These are phyloP conservation scores for Teunomyces atbi DNA, from an alignment of 805 yeast genomes.

Conservation along the genomic window DNA sequence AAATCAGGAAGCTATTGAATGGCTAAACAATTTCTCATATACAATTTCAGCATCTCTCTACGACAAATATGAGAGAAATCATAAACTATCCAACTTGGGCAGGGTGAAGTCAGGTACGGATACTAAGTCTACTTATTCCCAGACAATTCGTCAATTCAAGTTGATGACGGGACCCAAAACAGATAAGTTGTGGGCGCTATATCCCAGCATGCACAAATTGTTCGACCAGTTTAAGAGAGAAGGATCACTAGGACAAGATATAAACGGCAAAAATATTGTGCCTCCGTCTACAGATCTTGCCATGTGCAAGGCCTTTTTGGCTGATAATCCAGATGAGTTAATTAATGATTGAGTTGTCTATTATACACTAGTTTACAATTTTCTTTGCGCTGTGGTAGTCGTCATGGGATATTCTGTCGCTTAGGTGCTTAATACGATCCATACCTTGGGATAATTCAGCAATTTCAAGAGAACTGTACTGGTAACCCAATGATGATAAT, in stretches of 20 bases:
- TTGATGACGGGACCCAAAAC: slow-evolving; percentile 54
- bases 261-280: slow-evolving; percentile 44
- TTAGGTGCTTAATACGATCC: slow-evolving; percentile 37
- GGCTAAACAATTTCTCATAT: slow-evolving; percentile 58
- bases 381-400: slow-evolving; percentile 51
- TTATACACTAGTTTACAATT: slow-evolving; percentile 22
- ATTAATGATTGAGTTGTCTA: slow-evolving; percentile 13
- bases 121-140: slow-evolving; percentile 43
- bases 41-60: slow-evolving; percentile 52
- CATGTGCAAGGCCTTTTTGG: slow-evolving; percentile 46
- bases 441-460: slow-evolving; percentile 34
- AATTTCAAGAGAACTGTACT: slow-evolving; percentile 46
- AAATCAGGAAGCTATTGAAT: slow-evolving; percentile 44
- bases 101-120: slow-evolving; percentile 54
- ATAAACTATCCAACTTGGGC: slow-evolving; percentile 55
- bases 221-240: slow-evolving; percentile 22
- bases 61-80: slow-evolving; percentile 56
- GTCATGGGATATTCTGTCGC: slow-evolving; percentile 53
- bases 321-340: slow-evolving; percentile 50
- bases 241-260: slow-evolving; percentile 40
- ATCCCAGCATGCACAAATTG: slow-evolving; percentile 37
- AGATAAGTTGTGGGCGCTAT: slow-evolving; percentile 40
- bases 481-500: slow-evolving; percentile 41
- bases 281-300: slow-evolving; percentile 51
- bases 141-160: slow-evolving; percentile 56